Conservation (phyloP, 192 early-diverging fungal genomes). For the Dimargaris verticillata region DNA sequence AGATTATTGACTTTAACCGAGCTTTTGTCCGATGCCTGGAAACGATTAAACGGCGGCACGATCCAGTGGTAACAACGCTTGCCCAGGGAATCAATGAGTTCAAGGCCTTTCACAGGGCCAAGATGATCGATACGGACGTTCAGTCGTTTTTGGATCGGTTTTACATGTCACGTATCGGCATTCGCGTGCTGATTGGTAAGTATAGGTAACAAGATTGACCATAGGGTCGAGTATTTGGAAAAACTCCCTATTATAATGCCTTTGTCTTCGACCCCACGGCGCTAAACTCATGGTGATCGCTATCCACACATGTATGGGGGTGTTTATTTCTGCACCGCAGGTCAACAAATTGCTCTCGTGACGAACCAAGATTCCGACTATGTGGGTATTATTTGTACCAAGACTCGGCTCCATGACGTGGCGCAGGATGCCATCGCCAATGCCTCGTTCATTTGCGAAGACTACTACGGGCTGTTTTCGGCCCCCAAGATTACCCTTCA, state of each 20-base stretch:
- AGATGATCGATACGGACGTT: constrained; percentile 49
- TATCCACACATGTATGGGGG: too few relatives aligned
- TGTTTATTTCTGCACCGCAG: too few relatives aligned
- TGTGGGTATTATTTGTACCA: constrained; percentile 89
- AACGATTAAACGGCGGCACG: constrained; percentile 79
- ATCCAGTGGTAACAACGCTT: constrained; percentile 80
- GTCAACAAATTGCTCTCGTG: constrained; percentile 57
- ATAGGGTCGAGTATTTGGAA: too few relatives aligned
- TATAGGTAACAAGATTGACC: constrained; percentile 4
- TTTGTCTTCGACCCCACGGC: too few relatives aligned
- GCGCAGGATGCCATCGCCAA: constrained; percentile 80
- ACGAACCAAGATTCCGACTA: constrained; percentile 50
- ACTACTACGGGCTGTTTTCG: constrained; percentile 72
- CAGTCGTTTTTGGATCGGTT: constrained; percentile 89
- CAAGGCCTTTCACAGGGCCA: constrained; percentile 32
- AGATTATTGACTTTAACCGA: constrained; percentile 60
- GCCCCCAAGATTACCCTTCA: constrained; percentile 63
- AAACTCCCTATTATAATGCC: too few relatives aligned
- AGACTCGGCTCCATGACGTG: constrained; percentile 63
- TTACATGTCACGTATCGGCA: constrained; percentile 96
- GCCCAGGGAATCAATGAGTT: constrained; percentile 89
- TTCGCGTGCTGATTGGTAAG: constrained; percentile 87
- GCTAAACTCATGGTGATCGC: too few relatives aligned
- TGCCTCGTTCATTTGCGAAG: constrained; percentile 77
- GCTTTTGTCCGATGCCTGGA: constrained; percentile 80